Evolutionary conservation across 257 asterid species (phyloP), one percentile per base, ranked within the genome.

Genomic region (Eustoma russellianum): DNA sequence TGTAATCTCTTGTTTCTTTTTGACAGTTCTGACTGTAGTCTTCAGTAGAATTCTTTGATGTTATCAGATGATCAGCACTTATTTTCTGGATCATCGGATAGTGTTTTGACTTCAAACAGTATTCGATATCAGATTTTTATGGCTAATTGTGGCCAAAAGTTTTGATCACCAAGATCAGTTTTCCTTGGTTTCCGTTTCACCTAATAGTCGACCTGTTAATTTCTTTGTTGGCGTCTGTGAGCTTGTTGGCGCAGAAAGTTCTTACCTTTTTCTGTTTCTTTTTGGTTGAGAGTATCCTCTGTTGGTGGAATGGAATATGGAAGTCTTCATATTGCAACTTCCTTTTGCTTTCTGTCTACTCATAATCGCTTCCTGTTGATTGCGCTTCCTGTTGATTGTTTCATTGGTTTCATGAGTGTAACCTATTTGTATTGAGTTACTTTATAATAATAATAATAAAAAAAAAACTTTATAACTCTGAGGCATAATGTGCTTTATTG

Each of bases 281-380:
- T 72, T 70, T 65, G 41, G 57, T 67, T 63, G 60, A 69, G 86
- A 73, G 76, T 75, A 79, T 82, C 76, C 82, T 62, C 13, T 64
- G 55, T 63, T 61, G 64, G 62, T 60, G 62, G 71, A 73, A 74
- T 68, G 69, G 72, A 66, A 66, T 84, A 74, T 65, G 69, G 72
- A 66, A 66, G 82, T 77, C 90, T 77, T 77, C 74, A 59, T 53
- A 63, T 50, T 63, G 67, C 74, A 69, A 77, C 76, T 63, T 68
- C 56, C 81, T 71, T 24, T 62, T 65, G 55, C 61, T 59, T 70
- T 57, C 17, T 44, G 65, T 49, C 60, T 51, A 67, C 66, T 65
- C 64, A 38, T 65, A 46, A 14, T 53, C 66, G 66, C 41, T 48
- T 59, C 35, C 46, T 38, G 70, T 55, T 74, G 49, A 64, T 52